Evolutionary conservation across 108 stramenopile species (phyloP).

Genomic region (Nannochloropsis granulata): DNA sequence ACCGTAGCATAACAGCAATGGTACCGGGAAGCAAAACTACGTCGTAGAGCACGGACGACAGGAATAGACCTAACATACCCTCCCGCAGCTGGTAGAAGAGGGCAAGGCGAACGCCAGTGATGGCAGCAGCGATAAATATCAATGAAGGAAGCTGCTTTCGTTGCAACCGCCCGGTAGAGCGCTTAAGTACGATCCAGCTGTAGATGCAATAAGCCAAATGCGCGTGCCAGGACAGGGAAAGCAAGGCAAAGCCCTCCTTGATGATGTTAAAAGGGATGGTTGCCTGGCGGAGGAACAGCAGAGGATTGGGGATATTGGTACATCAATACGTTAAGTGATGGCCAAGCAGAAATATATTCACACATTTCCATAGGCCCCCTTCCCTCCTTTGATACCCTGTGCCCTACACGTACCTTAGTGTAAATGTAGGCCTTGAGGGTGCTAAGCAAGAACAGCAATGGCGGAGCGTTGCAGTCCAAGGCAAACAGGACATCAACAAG

Average conservation of each 20-base stretch:
- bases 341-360: too few species aligned
- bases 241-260: neutral
- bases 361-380: too few species aligned
- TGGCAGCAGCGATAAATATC: neutral
- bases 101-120: neutral
- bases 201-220: neutral
- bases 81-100: neutral
- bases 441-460: neutral
- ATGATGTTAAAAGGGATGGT: neutral
- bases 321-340: too few species aligned
- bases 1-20: neutral
- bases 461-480: neutral
- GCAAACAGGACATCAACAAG: neutral
- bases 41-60: neutral
- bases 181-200: neutral
- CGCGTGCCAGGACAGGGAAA: neutral
- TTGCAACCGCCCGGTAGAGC: neutral
- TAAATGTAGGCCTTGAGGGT: neutral
- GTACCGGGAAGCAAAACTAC: neutral
- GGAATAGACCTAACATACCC: neutral
- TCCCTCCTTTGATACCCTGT: neutral
- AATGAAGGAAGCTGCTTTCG: neutral
- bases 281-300: neutral
- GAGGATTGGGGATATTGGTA: neutral
- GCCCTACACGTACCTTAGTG: neutral